Evolutionary conservation across 345 rosid species (phyloP).

Genomic region (Corymbia maculata): DNA sequence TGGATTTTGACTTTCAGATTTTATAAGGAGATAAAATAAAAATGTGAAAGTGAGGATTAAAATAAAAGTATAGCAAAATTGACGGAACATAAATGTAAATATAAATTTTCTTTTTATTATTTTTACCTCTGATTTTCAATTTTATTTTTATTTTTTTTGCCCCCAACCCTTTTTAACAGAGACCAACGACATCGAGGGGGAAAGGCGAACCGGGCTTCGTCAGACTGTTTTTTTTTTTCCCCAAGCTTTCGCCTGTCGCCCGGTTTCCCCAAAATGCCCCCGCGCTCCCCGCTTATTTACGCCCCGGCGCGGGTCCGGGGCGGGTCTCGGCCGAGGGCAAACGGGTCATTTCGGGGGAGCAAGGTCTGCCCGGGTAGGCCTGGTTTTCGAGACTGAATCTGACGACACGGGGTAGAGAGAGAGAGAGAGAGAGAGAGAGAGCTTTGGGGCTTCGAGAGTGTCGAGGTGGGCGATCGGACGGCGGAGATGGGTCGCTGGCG

Average conservation of each 20-base stretch:
- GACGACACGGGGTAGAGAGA: neutral
- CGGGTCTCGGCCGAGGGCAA: neutral
- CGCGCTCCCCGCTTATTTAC: rapidly evolving
- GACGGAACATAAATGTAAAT: no score
- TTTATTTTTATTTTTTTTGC: neutral
- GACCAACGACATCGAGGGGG: neutral
- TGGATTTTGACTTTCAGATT: no score
- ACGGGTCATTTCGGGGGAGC: neutral
- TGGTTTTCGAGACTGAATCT: neutral
- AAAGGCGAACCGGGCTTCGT: neutral
- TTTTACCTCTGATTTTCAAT: neutral
- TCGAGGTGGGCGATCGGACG: neutral
- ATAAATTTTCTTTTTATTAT: neutral
- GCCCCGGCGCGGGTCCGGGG: neutral
- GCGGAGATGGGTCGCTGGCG: neutral
- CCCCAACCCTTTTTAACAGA: neutral
- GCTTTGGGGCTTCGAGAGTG: neutral
- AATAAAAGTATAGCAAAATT: no score
- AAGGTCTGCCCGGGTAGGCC: neutral
- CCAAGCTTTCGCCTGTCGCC: neutral
- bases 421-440: neutral
- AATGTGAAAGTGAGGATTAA: no score
- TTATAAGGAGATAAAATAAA: no score
- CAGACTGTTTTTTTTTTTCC: neutral
- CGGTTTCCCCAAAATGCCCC: neutral